Evolutionary conservation across 768 basidiomycete species (phyloP).

Genomic region (Lentinula lateritia): DNA sequence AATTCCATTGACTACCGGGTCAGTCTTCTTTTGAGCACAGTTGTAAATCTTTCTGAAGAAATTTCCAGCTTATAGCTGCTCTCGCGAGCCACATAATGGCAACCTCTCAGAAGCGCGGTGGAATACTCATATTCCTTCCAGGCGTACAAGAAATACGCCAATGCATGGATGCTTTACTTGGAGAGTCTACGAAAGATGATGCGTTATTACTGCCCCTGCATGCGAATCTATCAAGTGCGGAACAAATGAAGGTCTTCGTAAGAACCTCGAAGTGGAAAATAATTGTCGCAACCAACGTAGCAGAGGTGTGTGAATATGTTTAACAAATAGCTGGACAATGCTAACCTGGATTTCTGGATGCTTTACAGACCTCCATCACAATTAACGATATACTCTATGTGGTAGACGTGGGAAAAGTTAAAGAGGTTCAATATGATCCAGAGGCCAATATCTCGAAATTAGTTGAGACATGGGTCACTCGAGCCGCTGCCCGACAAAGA

Average conservation of each 20-base stretch:
- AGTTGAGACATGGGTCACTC: slow-evolving; percentile 74
- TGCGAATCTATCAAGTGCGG: slow-evolving; percentile 80
- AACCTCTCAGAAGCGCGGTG: slow-evolving; percentile 44
- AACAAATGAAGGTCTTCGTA: slow-evolving; percentile 76
- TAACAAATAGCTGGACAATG: background rate
- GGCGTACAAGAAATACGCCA: slow-evolving; percentile 85
- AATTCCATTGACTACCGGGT: slow-evolving; percentile 75
- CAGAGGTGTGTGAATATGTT: slow-evolving; percentile 50
- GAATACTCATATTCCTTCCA: slow-evolving; percentile 84
- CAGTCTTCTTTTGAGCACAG: slow-evolving; percentile 1
- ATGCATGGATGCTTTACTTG: slow-evolving; percentile 58
- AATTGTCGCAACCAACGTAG: slow-evolving; percentile 87
- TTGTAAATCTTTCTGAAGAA: background rate
- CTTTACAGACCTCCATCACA: slow-evolving; percentile 73
- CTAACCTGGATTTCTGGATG: background rate
- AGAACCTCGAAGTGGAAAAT: slow-evolving; percentile 69
- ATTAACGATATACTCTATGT: slow-evolving; percentile 88
- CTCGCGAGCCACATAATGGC: slow-evolving; percentile 60
- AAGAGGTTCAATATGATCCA: slow-evolving; percentile 72
- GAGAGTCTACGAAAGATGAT: slow-evolving; percentile 24
- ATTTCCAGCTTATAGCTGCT: slow-evolving; percentile 53
- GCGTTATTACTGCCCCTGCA: slow-evolving; percentile 74
- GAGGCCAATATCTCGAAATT: slow-evolving; percentile 69
- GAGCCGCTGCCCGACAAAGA: slow-evolving; percentile 77
- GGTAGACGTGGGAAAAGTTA: slow-evolving; percentile 80